A percentile compares a stretch with the other conserved stretches of the same genome.
These are phyloP conservation scores for Vaccinium macrocarpon DNA, from an alignment of 148 eudicot genomes.

Conservation along the genomic window DNA sequence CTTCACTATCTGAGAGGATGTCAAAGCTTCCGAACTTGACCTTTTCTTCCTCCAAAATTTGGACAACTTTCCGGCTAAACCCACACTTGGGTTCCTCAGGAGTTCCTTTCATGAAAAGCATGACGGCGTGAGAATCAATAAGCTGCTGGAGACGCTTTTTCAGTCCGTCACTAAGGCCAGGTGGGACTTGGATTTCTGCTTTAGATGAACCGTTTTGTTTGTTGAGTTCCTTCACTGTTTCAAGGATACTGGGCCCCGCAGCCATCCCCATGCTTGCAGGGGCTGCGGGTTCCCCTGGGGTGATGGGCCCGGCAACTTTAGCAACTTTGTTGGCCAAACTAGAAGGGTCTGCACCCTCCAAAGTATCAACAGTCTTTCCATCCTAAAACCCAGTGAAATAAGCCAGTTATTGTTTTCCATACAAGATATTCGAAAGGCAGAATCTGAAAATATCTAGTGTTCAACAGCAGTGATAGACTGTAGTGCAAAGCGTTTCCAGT, in stretches of 20 bases:
- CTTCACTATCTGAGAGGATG: conserved; percentile 61
- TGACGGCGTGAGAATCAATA: conserved; percentile 58
- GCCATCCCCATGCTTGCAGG: conserved; percentile 97
- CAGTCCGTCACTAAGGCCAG: conserved; percentile 37
- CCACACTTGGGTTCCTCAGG: conserved; percentile 87
- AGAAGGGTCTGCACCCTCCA: conserved; percentile 97
- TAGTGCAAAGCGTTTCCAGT: neutral
- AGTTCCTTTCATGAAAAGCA: conserved; percentile 98
- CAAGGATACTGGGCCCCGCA: conserved; percentile 76
- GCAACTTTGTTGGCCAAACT: conserved; percentile 92
- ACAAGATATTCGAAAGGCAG: neutral
- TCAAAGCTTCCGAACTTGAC: conserved; percentile 87
- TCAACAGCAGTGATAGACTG: neutral
- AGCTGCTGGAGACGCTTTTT: conserved; percentile 57
- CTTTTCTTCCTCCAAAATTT: conserved; percentile 72
- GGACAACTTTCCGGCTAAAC: conserved; percentile 80
- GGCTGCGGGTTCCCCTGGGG: conserved; percentile 70
- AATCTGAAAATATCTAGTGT: neutral
- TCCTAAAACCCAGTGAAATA: conserved; percentile 34
- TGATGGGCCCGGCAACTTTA: conserved; percentile 67
- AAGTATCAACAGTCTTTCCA: conserved; percentile 77
- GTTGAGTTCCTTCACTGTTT: conserved; percentile 63
- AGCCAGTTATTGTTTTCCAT: neutral
- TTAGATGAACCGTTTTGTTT: conserved; percentile 46
- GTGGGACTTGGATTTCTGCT: conserved; percentile 18